Evolutionary conservation across 208 protist genomes (phyloP).

Genomic region (Leishmania braziliensis): DNA sequence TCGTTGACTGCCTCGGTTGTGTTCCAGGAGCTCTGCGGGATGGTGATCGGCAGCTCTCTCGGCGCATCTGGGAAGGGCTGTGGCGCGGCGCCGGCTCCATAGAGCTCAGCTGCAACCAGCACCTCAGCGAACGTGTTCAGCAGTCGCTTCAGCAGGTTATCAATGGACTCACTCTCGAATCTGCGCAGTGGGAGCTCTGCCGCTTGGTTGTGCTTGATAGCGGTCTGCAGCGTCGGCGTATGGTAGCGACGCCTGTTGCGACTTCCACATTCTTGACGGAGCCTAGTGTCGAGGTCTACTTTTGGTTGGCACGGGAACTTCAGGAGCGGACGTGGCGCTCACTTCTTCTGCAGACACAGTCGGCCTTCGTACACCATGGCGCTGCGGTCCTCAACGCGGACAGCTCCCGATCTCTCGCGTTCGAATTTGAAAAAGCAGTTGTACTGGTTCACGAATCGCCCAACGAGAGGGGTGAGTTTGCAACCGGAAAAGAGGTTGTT

Average conservation of each 20-base stretch:
- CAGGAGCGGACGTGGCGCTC: conserved; percentile 15
- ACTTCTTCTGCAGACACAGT: conserved; percentile 19
- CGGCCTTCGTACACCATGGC: conserved; percentile 8
- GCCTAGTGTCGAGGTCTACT: not conserved
- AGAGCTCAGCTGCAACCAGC: conserved; percentile 9
- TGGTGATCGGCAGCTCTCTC: conserved; percentile 7
- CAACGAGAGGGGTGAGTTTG: not conserved
- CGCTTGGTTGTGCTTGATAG: conserved; percentile 22
- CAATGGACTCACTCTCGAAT: not conserved
- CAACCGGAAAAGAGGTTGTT: not conserved
- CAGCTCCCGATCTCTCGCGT: conserved; percentile 26
- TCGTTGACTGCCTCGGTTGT: conserved; percentile 6
- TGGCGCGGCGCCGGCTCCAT: conserved; percentile 22
- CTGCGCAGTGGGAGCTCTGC: conserved; percentile 26
- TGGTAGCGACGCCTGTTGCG: not conserved
- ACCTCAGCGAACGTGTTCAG: conserved; percentile 1
- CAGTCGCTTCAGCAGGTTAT: conserved; percentile 8
- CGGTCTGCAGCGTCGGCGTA: not conserved
- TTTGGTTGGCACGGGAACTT: conserved; percentile 9
- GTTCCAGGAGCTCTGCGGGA: not conserved
- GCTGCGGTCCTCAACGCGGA: conserved; percentile 12
- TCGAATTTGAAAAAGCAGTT: conserved; percentile 30
- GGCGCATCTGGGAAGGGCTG: conserved; percentile 31
- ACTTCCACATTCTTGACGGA: not conserved
- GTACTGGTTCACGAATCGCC: conserved; percentile 1